A percentile compares a stretch with the other conserved stretches of the same genome.
Conservation (phyloP, 1,284 basidiomycete genomes). For the Sporisorium reilianum region DNA sequence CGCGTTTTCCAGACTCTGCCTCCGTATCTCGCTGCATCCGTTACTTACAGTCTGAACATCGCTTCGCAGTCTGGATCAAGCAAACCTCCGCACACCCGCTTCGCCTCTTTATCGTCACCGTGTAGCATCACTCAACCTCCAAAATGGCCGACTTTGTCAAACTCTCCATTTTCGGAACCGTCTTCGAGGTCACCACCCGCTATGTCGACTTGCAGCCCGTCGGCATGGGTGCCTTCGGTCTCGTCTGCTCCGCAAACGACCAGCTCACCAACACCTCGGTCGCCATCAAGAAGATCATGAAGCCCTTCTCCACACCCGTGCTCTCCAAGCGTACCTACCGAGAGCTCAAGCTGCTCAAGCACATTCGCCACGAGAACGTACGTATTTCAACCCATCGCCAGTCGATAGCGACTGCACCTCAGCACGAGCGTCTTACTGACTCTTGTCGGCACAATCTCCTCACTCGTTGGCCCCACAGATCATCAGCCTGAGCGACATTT, state of each 20-base stretch:
- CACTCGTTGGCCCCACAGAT: conserved; percentile 71
- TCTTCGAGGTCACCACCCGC: conserved; percentile 82
- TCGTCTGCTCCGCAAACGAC: conserved; percentile 88
- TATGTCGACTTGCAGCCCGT: conserved; percentile 99
- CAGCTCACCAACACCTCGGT: conserved; percentile 93
- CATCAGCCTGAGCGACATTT: conserved; percentile 97
- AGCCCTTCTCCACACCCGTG: conserved; percentile 97
- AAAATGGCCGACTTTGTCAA: conserved; percentile 83
- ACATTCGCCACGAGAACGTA: conserved; percentile 95
- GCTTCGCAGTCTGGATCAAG: too few relatives aligned
- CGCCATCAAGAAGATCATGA: conserved; percentile 99
- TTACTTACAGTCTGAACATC: neutral
- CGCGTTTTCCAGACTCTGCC: neutral
- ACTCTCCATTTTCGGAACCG: conserved; percentile 97
- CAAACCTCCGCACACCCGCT: too few relatives aligned
- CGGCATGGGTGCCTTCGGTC: conserved; percentile 84
- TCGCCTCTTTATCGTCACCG: neutral
- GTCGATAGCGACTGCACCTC: neutral
- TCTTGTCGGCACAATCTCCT: neutral
- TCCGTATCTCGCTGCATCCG: conserved; percentile 4
- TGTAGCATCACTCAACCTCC: neutral
- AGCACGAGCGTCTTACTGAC: conserved; percentile 71
- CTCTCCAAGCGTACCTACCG: conserved; percentile 96
- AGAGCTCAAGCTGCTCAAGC: conserved; percentile 97
- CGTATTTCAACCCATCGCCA: conserved; percentile 2